These are phyloP conservation scores for Coemansia sp. DNA, from an alignment of 192 early-diverging fungal species.

Conservation along the genomic window DNA sequence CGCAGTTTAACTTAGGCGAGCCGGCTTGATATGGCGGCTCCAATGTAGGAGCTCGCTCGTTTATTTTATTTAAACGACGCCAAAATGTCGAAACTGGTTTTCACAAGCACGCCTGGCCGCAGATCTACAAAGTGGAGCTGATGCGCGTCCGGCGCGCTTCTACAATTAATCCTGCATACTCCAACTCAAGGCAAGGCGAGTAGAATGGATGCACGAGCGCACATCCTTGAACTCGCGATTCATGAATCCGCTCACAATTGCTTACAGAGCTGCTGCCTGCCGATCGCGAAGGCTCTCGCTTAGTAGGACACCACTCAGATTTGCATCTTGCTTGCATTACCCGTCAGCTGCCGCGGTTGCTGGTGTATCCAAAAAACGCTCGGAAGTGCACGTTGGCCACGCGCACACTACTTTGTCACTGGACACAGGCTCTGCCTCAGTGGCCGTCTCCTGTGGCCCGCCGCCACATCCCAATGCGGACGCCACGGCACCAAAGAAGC, in stretches of 20 bases:
- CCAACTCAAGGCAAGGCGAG: background rate
- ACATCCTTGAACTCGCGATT: background rate
- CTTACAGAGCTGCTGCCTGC: background rate
- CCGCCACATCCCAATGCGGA: background rate
- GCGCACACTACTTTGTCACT: background rate
- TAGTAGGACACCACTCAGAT: conserved; percentile 7
- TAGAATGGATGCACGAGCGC: background rate
- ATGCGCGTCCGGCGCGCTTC: too few species aligned
- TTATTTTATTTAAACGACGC: background rate
- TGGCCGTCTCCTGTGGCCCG: background rate
- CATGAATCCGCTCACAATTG: conserved; percentile 3
- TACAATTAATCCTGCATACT: background rate
- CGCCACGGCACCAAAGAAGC: background rate
- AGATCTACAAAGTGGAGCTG: background rate
- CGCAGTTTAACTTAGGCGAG: background rate
- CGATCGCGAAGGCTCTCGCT: background rate
- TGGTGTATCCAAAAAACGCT: background rate
- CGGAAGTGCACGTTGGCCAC: background rate
- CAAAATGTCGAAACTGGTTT: background rate
- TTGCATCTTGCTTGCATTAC: background rate
- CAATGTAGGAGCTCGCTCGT: background rate
- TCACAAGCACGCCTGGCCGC: background rate
- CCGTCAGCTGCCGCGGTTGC: background rate
- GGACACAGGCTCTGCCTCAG: background rate
- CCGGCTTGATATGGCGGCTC: background rate